phyloP scores from a whole-genome alignment of 148 eudicot species.

The Diospyros kaki region DNA sequence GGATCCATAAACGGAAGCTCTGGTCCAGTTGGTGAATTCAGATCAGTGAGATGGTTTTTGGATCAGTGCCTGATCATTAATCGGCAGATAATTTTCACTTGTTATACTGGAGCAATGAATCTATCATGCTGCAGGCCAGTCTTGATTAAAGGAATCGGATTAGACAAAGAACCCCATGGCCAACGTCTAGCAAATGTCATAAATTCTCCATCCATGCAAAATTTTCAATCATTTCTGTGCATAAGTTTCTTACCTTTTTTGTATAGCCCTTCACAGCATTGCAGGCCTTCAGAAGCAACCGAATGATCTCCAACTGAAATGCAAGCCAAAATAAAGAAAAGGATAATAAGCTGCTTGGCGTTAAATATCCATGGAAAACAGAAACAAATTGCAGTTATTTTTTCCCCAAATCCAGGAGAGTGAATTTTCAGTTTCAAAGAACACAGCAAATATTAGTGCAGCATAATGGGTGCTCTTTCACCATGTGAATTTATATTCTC shows the following conservation, averaged over 20 bases:
- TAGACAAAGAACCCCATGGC: background rate
- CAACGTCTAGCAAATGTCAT: background rate
- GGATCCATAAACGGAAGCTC: background rate
- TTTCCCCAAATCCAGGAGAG: background rate
- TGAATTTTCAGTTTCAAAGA: background rate
- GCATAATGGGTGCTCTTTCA: background rate
- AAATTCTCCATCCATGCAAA: background rate
- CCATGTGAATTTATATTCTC: background rate
- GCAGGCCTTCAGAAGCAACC: conserved; percentile 76
- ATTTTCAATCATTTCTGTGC: background rate
- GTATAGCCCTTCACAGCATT: conserved; percentile 39
- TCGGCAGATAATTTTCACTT: background rate
- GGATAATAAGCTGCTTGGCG: background rate
- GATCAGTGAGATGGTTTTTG: background rate
- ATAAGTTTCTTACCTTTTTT: conserved; percentile 43
- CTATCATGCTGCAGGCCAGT: background rate
- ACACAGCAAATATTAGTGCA: background rate
- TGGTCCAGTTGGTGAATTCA: background rate
- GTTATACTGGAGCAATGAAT: too few species aligned
- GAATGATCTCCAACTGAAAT: conserved; percentile 69
- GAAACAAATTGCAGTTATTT: background rate
- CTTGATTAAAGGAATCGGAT: background rate
- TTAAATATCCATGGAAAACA: background rate
- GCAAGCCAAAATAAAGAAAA: conserved; percentile 11
- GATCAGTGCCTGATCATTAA: background rate